Base-by-base conservation (phyloP, 169 alveolate species). In the Theileria sp. region DNA sequence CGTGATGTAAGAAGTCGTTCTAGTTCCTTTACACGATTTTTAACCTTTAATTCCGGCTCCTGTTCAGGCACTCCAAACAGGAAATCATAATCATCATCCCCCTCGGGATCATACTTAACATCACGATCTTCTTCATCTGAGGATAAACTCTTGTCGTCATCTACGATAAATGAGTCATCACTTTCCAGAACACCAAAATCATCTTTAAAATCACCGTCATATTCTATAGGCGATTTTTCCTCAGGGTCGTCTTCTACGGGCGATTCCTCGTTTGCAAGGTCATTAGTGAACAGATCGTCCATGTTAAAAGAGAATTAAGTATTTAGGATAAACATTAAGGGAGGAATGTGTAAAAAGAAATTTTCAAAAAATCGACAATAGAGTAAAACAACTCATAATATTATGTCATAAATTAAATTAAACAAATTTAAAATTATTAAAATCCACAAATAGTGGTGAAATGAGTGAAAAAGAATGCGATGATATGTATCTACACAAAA, bases 11-110 rank as follows among this genome's bases (percentile, higher is more conserved):
- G 44, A 15, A 79, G 79, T 25, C 81, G 74, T n/a, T 83, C 89
- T n/a, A 83, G 72, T 67, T 83, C 87, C 64, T 73, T 77, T 50
- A 73, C 80, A 75, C 89, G 65, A 65, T 60, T n/a, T 72, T 32
- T 44, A 61, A 51, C 77, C 78, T 81, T 68, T 44, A 30, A 61
- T 28, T 71, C 69, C 19, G 68, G 65, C 26, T 44, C 83, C 21
- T 64, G 75, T 19, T 56, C 79, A 6, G 64, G 21, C 5, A 8
- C 26, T 15, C 89, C 89, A 66, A 83, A 83, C 51, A 83, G 70
- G 44, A 83, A 83, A 71, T 83, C 89, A 30, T 49, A 69, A 30
- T 83, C 89, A 30, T 73, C 65, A 9, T 82, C 86, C 0, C 72
- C 84, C 61, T 58, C 68, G 61, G 51, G 49, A 49, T 73, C 75